Evolutionary conservation across 805 yeast species (phyloP), one percentile per base, ranked within the genome.

Genomic region (Kluyveromyces wickerhamii): DNA sequence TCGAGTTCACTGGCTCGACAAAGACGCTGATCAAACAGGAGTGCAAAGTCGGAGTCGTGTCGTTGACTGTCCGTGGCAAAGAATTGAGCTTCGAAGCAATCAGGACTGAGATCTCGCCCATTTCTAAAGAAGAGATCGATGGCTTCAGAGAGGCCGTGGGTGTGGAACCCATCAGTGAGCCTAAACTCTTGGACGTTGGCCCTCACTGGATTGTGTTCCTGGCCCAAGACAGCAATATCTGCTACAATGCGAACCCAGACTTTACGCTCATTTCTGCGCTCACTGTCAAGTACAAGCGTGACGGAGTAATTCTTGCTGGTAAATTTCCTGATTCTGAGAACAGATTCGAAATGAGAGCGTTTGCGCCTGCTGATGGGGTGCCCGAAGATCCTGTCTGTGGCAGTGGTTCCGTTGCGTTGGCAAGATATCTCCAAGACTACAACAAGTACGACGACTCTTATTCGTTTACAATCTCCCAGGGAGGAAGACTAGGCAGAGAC

Each of bases 341-440:
- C n/a, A 59, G 54, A 28, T 59, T 52, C 37, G 70, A 65, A 42
- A 60, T 67, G 36, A 58, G 77, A 42, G 69, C 71, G 9, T 66
- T 71, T 47, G 64, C 65, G 3, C 66, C 69, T 1, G 32, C 20
- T 4, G 43, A 37, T 2, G 63, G 61, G 11, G 53, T 62, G 1
- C 31, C 41, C n/a, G 77, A 72, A 39, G 77, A 71, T 46, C 76
- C 76, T 1, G 77, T 68, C 7, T 71, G 77, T 49, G 77, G 77
- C 2, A 61, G 69, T 40, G 77, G 77, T n/a, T 57, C 65, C 2
- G 54, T 54, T 10, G 56, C 66, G 1, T 46, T 58, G 21, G 52
- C 49, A 11, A 49, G 54, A 21, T 44, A 51, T 16, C 30, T 62
- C 27, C 52, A 60, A 28, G 50, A 49, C 2, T 21, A 41, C 2